Evolutionary conservation across 805 yeast species (phyloP).

Genomic region (Scheffersomyces ergatensis): DNA sequence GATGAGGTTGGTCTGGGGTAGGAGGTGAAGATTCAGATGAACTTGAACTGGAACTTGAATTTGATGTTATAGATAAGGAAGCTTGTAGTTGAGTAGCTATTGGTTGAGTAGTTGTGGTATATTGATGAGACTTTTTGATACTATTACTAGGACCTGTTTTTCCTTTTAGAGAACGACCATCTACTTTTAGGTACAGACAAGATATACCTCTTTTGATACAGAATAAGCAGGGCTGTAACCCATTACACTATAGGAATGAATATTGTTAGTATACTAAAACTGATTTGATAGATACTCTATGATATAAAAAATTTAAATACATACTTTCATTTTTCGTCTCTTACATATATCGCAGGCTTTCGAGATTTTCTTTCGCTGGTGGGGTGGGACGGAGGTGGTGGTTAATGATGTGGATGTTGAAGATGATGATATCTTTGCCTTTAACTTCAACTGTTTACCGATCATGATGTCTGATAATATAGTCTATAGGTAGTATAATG

Average conservation of each 20-base stretch:
- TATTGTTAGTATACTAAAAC: not conserved
- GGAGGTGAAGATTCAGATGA: not conserved
- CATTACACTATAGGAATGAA: conserved; percentile 11
- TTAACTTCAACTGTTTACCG: not conserved
- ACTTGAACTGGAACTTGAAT: not conserved
- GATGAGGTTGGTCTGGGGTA: not conserved
- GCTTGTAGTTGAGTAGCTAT: no score
- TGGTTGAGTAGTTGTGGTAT: not conserved
- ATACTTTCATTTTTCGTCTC: conserved; percentile 27
- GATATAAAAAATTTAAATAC: not conserved
- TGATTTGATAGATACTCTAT: not conserved
- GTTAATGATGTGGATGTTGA: no score
- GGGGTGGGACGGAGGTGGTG: no score
- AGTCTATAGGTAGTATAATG: no score
- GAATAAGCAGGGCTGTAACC: conserved; percentile 34
- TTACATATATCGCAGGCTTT: conserved; percentile 48
- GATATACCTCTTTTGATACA: conserved; percentile 23
- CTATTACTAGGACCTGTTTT: not conserved
- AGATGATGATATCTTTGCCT: not conserved
- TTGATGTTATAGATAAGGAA: not conserved
- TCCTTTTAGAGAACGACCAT: conserved; percentile 16
- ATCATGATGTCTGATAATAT: no score
- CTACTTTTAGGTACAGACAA: conserved; percentile 26
- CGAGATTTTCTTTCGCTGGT: conserved; percentile 35
- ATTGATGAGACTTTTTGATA: not conserved